phyloP scores from a whole-genome alignment of 78 protist genomes.

The Anaeramoeba flamelloides region DNA sequence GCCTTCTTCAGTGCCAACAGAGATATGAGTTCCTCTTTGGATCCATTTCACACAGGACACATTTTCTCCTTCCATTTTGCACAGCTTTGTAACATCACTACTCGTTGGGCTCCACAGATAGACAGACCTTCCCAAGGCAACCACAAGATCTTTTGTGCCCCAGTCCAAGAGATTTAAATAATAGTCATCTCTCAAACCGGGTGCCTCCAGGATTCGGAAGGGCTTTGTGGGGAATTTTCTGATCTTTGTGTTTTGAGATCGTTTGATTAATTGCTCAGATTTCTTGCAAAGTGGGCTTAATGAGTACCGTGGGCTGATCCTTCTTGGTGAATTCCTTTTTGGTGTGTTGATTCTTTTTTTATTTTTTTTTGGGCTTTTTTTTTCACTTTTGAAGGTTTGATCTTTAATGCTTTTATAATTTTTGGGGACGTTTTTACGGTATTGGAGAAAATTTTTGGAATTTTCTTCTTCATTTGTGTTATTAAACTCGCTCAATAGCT shows the following conservation, averaged over 20 bases:
- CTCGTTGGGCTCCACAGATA: slow-evolving; percentile 92
- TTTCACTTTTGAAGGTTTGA: no score
- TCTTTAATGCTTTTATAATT: no score
- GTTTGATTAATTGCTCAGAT: background rate
- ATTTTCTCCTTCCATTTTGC: background rate
- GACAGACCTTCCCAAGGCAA: slow-evolving; percentile 77
- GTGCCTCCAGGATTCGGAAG: slow-evolving; percentile 54
- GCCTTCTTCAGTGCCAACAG: slow-evolving; percentile 74
- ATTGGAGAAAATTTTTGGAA: no score
- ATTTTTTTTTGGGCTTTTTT: no score
- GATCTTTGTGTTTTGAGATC: background rate
- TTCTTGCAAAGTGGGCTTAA: background rate
- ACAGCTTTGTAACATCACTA: slow-evolving; percentile 52
- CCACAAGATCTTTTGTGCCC: slow-evolving; percentile 72
- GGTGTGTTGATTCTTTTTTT: no score
- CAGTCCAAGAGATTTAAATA: slow-evolving; percentile 96
- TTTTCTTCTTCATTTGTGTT: no score
- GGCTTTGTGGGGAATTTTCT: background rate
- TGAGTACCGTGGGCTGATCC: no score
- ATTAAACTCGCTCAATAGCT: no score
- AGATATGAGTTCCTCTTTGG: slow-evolving; percentile 61
- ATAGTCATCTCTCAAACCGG: slow-evolving; percentile 84
- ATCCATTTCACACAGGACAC: slow-evolving; percentile 41
- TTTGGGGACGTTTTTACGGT: no score
- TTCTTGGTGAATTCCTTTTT: no score